Conservation (phyloP, 1,139 yeast species). For the Saccharomycopsis crataegensis region DNA sequence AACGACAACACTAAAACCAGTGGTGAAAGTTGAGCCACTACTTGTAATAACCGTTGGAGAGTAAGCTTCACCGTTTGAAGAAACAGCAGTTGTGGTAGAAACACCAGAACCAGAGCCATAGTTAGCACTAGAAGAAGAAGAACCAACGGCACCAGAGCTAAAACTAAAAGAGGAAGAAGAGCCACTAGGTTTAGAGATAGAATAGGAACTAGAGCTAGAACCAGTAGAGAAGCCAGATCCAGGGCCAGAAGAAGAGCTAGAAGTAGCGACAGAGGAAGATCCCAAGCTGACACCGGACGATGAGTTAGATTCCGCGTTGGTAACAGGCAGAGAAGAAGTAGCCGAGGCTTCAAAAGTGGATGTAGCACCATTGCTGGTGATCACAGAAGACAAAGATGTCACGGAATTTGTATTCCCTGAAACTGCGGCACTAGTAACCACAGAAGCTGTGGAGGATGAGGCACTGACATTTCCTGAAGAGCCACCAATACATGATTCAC, state of each 20-base stretch:
- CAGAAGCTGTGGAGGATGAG: neutral
- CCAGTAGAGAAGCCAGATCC: neutral
- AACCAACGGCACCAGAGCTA: neutral
- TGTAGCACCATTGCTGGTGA: no score
- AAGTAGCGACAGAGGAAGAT: neutral
- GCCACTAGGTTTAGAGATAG: conserved; percentile 21
- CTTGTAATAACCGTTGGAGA: neutral
- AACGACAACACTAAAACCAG: no score
- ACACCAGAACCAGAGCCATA: conserved; percentile 7
- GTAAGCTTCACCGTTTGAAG: neutral
- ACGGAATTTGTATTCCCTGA: no score
- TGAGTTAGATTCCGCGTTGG: neutral
- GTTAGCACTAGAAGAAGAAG: neutral
- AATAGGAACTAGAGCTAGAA: conserved; percentile 21
- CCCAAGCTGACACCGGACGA: neutral
- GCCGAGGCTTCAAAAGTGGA: no score
- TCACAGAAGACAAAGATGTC: no score
- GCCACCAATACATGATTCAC: neutral
- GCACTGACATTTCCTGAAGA: conserved; percentile 4
- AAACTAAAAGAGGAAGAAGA: conserved; percentile 11
- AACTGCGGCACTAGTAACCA: no score
- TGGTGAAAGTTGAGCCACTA: no score
- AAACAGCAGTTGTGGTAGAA: conserved; percentile 1
- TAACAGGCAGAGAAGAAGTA: no score
- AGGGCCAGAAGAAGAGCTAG: conserved; percentile 1